A percentile compares a stretch with the other conserved stretches of the same genome.
Evolutionary conservation across 306 rosid species (phyloP).

Genomic region (Castanospermum australe): DNA sequence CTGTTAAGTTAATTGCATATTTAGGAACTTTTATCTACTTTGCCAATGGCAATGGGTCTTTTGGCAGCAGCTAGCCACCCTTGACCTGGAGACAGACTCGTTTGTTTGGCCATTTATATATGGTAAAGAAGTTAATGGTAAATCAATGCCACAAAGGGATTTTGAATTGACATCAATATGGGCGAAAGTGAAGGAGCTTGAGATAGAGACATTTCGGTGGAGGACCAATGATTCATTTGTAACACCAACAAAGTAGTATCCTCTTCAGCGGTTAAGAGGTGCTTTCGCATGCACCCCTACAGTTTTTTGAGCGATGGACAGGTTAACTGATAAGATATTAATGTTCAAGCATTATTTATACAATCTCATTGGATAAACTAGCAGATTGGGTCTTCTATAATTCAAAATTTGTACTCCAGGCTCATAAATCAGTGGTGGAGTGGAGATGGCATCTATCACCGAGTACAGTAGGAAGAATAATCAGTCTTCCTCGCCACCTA

Average conservation of each 20-base stretch:
- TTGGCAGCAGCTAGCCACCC: no score
- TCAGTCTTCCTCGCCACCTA: not conserved
- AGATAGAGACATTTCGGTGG: not conserved
- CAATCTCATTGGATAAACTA: not conserved
- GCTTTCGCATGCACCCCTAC: conserved; percentile 13
- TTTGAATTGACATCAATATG: conserved; percentile 23
- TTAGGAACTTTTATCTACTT: not conserved
- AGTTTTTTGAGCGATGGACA: conserved; percentile 14
- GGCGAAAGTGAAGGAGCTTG: not conserved
- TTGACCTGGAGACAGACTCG: no score
- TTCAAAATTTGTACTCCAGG: not conserved
- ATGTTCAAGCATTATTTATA: not conserved
- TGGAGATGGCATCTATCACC: not conserved
- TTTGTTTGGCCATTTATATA: no score
- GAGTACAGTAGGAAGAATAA: not conserved
- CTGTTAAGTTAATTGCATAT: conserved; percentile 9
- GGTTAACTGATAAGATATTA: not conserved
- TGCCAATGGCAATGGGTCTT: no score
- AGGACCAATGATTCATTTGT: conserved; percentile 17
- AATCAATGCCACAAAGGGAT: not conserved
- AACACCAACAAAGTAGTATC: not conserved
- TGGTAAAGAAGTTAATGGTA: conserved; percentile 2
- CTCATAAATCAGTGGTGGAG: no score
- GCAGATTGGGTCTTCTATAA: not conserved
- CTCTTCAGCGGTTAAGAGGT: conserved; percentile 25